These are phyloP conservation scores for Fraxinus albicans DNA, from an alignment of 305 asterid species.

Conservation along the genomic window DNA sequence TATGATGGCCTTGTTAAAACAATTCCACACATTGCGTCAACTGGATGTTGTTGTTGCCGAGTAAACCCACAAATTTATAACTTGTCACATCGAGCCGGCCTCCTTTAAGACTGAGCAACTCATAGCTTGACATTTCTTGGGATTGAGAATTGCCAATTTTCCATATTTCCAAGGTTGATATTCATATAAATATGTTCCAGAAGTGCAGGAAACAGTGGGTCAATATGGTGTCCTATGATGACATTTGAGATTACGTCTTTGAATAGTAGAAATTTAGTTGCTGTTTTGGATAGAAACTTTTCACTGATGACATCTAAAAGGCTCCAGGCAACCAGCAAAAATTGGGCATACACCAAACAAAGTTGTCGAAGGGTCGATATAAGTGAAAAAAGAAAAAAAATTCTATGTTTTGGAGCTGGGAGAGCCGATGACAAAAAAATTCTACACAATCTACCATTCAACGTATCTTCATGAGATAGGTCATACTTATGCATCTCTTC, in stretches of 20 bases:
- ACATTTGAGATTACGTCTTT: background rate
- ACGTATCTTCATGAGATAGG: background rate
- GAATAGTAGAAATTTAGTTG: background rate
- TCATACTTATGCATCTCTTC: background rate
- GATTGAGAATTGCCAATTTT: background rate
- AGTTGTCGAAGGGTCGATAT: background rate
- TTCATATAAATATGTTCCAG: background rate
- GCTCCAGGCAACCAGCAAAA: background rate
- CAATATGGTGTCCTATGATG: background rate
- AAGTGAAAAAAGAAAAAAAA: background rate
- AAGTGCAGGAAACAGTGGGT: background rate
- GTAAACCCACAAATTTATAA: background rate
- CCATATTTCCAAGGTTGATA: background rate
- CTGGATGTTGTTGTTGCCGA: background rate
- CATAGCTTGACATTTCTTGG: background rate
- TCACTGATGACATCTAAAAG: background rate
- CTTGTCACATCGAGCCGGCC: background rate
- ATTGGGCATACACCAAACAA: background rate
- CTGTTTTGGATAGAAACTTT: background rate
- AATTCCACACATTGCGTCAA: too few species aligned
- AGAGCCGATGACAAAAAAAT: background rate
- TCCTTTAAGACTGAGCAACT: background rate
- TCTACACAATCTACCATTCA: background rate
- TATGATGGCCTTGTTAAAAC: too few species aligned
- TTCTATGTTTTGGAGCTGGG: background rate